phyloP scores from a whole-genome alignment of 1,139 yeast species.

The Suhomyces panamericanus region DNA sequence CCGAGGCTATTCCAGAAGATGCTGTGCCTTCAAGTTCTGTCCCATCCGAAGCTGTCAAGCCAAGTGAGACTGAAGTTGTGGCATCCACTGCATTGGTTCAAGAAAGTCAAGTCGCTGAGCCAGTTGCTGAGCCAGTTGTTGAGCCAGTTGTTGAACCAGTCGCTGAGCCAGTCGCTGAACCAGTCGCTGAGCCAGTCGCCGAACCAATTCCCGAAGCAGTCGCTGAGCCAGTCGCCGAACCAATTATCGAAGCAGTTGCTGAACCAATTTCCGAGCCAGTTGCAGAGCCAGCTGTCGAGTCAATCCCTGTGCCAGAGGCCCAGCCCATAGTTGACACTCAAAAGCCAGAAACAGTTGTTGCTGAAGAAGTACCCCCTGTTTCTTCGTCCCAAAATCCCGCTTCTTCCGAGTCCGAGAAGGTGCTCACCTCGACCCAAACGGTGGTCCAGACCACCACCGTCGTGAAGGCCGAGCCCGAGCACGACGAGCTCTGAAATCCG shows the following conservation, averaged over 20 bases:
- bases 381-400: background rate
- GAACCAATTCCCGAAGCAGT: background rate
- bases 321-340: too few relatives aligned
- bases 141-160: background rate
- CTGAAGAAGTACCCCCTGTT: background rate
- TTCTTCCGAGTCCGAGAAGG: background rate
- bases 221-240: slow-evolving; percentile 9
- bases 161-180: too few relatives aligned
- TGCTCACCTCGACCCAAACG: background rate
- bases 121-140: background rate
- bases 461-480: slow-evolving; percentile 13
- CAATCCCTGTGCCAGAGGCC: too few relatives aligned
- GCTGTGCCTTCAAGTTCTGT: background rate
- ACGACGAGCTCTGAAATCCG: slow-evolving; percentile 23
- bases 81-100: background rate
- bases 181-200: too few relatives aligned
- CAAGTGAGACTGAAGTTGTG: background rate
- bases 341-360: too few relatives aligned
- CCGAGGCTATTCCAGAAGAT: background rate
- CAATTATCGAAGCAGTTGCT: background rate
- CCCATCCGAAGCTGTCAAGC: background rate
- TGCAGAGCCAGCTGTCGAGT: too few relatives aligned
- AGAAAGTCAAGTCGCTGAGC: slow-evolving; percentile 8
- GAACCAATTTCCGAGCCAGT: background rate
- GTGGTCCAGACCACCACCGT: background rate